Evolutionary conservation across 108 stramenopile genomes (phyloP), one percentile per base, ranked within the genome.

Genomic region (Bacterosira constricta): DNA sequence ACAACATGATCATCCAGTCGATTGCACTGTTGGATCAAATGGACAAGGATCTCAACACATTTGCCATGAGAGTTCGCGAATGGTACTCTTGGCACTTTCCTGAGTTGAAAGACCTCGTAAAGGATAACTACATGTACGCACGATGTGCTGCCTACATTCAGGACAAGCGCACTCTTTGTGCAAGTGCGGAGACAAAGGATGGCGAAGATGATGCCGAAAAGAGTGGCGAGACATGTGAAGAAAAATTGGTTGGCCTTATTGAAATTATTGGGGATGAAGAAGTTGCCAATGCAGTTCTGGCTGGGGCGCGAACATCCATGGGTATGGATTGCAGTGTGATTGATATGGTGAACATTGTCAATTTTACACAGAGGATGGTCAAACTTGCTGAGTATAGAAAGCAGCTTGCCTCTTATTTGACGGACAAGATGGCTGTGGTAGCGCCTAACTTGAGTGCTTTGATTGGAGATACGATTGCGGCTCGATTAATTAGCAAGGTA

Each of bases 81-180:
- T 99, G 99, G 99, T 98, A 99, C 85, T 88, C 86, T 56, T 99
- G 98, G 98, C 99, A 99, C 85, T 99, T 99, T 70, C 99, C 99
- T 15, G 99, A 99, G 83, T 84, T 99, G 36, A 85, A 89, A 46
- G 94, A 96, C 76, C 79, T 98, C 38, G 89, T 99, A 59, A 98
- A 97, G 73, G 98, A 99, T 82, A 99, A 98, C 80, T 90, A 97
- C 66, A 95, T 96, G 91, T 99, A 97, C 86, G 94, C 96, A 39
- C 71, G 94, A 35, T 86, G 89, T 42, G 94, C 94, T 55, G 94
- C 94, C 25, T 91, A 81, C 56, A 83, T 96, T 69, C 90, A 93
- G 76, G 89, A 96, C 81, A 93, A 96, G 70, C 41, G 63, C 4
- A 72, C 80, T 44, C 84, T 96, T 56, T 81, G 79, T 60, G 45